Base-by-base conservation (phyloP, 179 eudicot species). In the Actinidia arguta region DNA sequence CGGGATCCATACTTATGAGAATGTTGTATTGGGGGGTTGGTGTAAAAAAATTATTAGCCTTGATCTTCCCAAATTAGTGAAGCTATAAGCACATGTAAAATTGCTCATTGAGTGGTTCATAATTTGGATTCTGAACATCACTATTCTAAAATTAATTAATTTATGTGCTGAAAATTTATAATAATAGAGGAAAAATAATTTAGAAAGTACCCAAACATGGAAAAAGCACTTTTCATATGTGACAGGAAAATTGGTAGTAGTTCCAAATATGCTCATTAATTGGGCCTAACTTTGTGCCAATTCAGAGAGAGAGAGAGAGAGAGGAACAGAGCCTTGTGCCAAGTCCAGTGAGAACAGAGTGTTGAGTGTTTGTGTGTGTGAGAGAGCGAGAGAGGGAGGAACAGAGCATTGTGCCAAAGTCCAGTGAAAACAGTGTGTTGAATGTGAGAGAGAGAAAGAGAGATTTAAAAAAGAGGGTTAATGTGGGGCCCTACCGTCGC, bases 401-500 rank as follows among this genome's bases (percentile, higher is more conserved):
- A n/a, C n/a, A n/a, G n/a, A n/a, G n/a, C n/a, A 62, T 22, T 24
- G 68, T 22, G 66, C 27, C 3, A 61, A 3, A n/a, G n/a, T 61
- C 66, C 31, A 61, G 25, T 7, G 66, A 61, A 27, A 61, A 13
- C 6, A 27, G 67, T n/a, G n/a, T n/a, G n/a, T n/a, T n/a, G 13
- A 24, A 62, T 31, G n/a, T 24, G 67, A 3, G 14, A n/a, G 44
- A 58, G 62, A 24, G 18, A 73, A 51, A 36, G 24, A 50, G 72
- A 9, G 46, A 11, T 39, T 70, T 39, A 36, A 42, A 67, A 67
- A 67, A 20, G 25, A 52, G 55, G 0, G 54, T 44, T 46, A 3
- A 36, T 17, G 51, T 59, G 5, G 39, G 6, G 58, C 85, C 83
- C 36, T 51, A 94, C 98, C 98, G 76, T 76, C 79, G 83, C 99